phyloP scores from a whole-genome alignment of 805 yeast species.

The Candida berthetii region DNA sequence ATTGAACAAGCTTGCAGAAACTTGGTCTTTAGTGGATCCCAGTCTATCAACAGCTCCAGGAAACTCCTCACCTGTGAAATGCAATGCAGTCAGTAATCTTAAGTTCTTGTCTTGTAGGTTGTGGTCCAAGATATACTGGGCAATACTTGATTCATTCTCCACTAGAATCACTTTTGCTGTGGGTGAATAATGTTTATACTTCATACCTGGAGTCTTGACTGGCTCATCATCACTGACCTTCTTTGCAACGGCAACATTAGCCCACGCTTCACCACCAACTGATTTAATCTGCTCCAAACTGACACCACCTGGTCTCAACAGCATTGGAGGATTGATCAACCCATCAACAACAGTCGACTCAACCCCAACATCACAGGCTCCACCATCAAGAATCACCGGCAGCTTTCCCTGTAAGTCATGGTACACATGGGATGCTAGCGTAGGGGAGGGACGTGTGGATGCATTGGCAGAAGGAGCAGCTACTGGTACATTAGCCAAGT shows the following conservation, averaged over 20 bases:
- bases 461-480: constrained; percentile 99
- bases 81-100: constrained; percentile 44
- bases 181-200: constrained; percentile 93
- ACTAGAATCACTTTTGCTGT: constrained; percentile 74
- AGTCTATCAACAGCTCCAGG: constrained; percentile 23
- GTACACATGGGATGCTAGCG: constrained; percentile 78
- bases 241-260: constrained; percentile 53
- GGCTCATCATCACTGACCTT: constrained; percentile 61
- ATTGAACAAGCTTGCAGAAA: constrained; percentile 73
- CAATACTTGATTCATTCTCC: constrained; percentile 26
- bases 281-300: constrained; percentile 66
- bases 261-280: constrained; percentile 69
- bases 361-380: constrained; percentile 80
- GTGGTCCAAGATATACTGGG: constrained; percentile 22
- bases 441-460: constrained; percentile 92
- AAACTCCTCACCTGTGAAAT: constrained; percentile 13
- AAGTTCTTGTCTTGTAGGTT: constrained; percentile 25
- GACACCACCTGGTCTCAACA: constrained; percentile 92
- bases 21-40: constrained; percentile 43
- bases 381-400: constrained; percentile 88
- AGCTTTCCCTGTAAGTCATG: constrained; percentile 76
- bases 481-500: constrained; percentile 76
- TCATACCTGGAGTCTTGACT: constrained; percentile 96
- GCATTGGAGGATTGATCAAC: constrained; percentile 72
- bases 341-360: constrained; percentile 96